These are phyloP conservation scores for Saccharomyces hybrid DNA, from an alignment of 1,139 yeast genomes.

Conservation along the genomic window DNA sequence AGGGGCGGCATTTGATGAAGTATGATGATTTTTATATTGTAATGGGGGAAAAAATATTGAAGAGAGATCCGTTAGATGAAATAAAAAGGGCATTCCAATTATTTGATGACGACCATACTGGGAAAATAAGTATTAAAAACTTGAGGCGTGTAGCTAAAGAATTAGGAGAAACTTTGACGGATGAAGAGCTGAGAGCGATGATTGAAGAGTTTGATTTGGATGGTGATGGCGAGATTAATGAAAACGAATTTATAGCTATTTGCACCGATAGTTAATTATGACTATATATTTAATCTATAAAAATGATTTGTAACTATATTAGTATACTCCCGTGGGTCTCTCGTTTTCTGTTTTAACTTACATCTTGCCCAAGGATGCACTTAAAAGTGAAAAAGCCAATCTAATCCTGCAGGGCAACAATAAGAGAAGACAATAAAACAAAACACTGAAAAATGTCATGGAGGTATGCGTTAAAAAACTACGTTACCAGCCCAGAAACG, in stretches of 20 bases:
- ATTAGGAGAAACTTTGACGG: constrained; percentile 84
- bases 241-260: constrained; percentile 86
- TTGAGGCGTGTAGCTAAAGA: constrained; percentile 87
- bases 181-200: constrained; percentile 92
- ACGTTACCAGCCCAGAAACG: constrained; percentile 34
- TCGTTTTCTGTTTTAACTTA: constrained; percentile 2
- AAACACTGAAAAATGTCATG: constrained; percentile 23
- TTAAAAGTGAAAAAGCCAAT: not conserved
- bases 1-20: constrained; percentile 62
- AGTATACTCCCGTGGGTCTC: not conserved
- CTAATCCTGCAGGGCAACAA: not conserved
- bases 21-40: constrained; percentile 63
- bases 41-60: constrained; percentile 70
- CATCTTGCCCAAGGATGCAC: not conserved
- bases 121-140: constrained; percentile 75
- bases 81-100: constrained; percentile 82
- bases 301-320: constrained; percentile 1
- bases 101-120: constrained; percentile 85
- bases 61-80: constrained; percentile 90
- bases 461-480: constrained; percentile 30
- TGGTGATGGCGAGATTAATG: constrained; percentile 92
- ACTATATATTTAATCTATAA: constrained; percentile 1
- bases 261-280: constrained; percentile 50
- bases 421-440: not conserved
- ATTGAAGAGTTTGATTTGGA: constrained; percentile 96